Evolutionary conservation across 2,329 filamentous ascomycete species (phyloP), one percentile per base, ranked within the genome.

Genomic region (Fusarium miscanthi): DNA sequence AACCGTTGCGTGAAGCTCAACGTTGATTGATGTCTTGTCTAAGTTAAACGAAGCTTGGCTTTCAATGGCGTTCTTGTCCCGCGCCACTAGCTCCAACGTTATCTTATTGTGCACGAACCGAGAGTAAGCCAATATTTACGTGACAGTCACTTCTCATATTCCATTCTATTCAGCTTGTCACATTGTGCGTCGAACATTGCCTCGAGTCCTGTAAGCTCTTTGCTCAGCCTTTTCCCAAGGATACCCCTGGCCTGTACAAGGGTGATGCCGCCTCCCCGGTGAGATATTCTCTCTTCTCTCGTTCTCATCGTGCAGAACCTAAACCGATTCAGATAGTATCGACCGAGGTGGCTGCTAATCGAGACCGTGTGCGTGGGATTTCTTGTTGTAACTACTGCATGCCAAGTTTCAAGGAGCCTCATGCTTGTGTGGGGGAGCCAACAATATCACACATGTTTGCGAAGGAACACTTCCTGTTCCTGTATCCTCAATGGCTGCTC

Each of bases 121-220:
- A 17, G 6, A 31, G 5, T 46, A 27, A 56, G 37, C 23, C n/a
- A 41, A 4, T 37, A 8, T 8, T 3, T 41, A 37, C 11, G n/a
- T 40, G 25, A 53, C 16, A 35, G 19, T 66, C 64, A 67, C 21
- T 60, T 67, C 25, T 67, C 64, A 67, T 25, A 61, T 59, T 31
- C n/a, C 12, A 2, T 14, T 25, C 9, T 27, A 23, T 31, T 60
- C 62, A 60, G 64, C 64, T 60, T 56, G 31, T 33, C 31, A 4
- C 12, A 12, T 5, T 33, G 35, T 52, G 59, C 38, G 37, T 41
- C 40, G 19, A 41, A 38, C 38, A 7, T 48, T 35, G 7, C 40
- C 30, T 53, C 57, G 25, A 37, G 23, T 37, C 30, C 30, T 48
- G 35, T 40, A 23, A 63, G 35, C 27, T 63, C 60, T 61, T 42